Base-by-base conservation (phyloP, 768 basidiomycete genomes). In the Leccinum disarticulatum region DNA sequence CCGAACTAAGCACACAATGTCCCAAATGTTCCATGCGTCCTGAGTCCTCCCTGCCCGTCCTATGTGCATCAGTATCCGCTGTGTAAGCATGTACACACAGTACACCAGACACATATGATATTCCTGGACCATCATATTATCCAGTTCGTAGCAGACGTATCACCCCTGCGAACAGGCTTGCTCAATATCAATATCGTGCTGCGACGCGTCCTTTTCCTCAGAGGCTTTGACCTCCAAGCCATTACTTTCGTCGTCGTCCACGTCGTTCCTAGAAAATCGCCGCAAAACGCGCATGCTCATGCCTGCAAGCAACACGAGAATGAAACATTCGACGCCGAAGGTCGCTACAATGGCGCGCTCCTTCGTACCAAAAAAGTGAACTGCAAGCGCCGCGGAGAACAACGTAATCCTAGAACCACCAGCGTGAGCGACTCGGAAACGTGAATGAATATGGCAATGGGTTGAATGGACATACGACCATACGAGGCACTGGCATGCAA, bases 391-490 rank as follows among this genome's bases (percentile, higher is more conserved):
- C 1, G 35, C 1, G 1, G 52, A 52, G 15, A 65, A 66, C n/a
- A 66, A 46, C 1, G 11, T 13, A 11, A 63, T 65, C 17, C 60
- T 66, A 22, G 1, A 48, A 17, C 8, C 35, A 28, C 27, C 4
- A 28, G 9, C 33, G 13, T 30, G n/a, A 49, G 27, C 6, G 22
- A 22, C 27, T 22, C 25, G 10, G 48, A 48, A 17, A 11, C 9
- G 9, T 22, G 49, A 10, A 41, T 17, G 5, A 19, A 25, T 3
- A 9, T 15, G 3, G n/a, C 6, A 13, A 3, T 4, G 30, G 13
- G 22, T 11, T 1, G 5, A 51, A 11, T 41, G 10, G 36, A 63
- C 61, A 10, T 55, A 66, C 65, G 65, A 64, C 61, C 64, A 66
- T 36, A 59, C 30, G 22, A 64, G 58, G 6, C 22, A 22, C 22